Evolutionary conservation across 2,329 filamentous ascomycete species (phyloP).

Genomic region (Monilinia laxa): DNA sequence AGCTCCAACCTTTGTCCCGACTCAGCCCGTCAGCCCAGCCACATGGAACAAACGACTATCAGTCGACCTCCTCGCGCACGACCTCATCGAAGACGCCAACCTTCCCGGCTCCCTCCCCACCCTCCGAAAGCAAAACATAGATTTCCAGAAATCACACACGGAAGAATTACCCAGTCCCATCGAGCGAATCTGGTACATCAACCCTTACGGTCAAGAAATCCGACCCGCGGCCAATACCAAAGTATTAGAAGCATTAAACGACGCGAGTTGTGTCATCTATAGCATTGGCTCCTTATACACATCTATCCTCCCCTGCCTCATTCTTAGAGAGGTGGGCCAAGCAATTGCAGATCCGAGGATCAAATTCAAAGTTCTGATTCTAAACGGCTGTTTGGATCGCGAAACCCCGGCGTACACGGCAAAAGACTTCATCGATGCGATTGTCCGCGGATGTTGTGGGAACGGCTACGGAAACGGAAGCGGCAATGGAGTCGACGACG

Average conservation of each 20-base stretch:
- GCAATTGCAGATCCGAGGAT: conserved; percentile 52
- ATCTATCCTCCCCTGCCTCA: conserved; percentile 77
- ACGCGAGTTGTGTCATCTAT: conserved; percentile 73
- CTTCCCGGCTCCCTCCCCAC: conserved; percentile 78
- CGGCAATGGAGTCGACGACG: conserved; percentile 35
- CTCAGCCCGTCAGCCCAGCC: conserved; percentile 27
- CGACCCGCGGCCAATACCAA: conserved; percentile 79
- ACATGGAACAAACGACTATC: conserved; percentile 29
- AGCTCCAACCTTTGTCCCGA: conserved; percentile 27
- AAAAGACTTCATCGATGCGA: conserved; percentile 77
- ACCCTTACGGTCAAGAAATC: conserved; percentile 97
- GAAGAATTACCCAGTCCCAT: conserved; percentile 78
- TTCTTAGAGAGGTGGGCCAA: conserved; percentile 73
- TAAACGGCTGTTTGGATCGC: conserved; percentile 80
- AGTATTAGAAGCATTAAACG: conserved; percentile 66
- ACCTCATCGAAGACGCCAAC: conserved; percentile 75
- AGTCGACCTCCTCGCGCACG: conserved; percentile 54
- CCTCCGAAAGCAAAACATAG: conserved; percentile 76
- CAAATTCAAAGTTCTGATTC: conserved; percentile 63
- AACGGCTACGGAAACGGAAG: conserved; percentile 29
- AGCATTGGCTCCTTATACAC: conserved; percentile 95
- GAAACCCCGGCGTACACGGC: conserved; percentile 81
- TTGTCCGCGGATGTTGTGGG: conserved; percentile 63
- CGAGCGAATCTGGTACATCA: conserved; percentile 91
- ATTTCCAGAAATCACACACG: conserved; percentile 73